phyloP scores from a whole-genome alignment of 192 early-diverging fungal genomes.

The Geranomyces michiganensis region DNA sequence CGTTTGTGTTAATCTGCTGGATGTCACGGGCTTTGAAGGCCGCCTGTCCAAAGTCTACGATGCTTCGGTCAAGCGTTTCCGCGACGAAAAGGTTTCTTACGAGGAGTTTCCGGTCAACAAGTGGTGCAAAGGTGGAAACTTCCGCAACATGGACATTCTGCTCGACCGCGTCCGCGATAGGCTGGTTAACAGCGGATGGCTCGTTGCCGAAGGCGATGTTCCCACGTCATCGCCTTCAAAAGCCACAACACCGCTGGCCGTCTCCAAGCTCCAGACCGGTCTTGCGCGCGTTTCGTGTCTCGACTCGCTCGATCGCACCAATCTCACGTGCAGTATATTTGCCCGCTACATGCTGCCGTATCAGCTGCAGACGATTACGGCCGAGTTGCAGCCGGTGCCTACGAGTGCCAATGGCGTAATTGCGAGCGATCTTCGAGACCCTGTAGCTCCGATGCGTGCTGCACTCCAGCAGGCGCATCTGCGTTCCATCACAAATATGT shows the following conservation, averaged over 20 bases:
- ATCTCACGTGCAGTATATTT: conserved; percentile 56
- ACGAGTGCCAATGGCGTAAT: conserved; percentile 34
- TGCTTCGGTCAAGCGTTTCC: conserved; percentile 40
- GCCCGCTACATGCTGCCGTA: conserved; percentile 51
- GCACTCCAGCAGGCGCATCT: conserved; percentile 25
- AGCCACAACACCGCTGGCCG: conserved; percentile 3
- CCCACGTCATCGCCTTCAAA: conserved; percentile 27
- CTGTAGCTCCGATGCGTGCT: conserved; percentile 35
- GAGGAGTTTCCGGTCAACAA: conserved; percentile 60
- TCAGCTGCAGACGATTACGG: conserved; percentile 47
- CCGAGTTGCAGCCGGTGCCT: conserved; percentile 29
- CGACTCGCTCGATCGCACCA: conserved; percentile 60
- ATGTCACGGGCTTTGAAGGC: conserved; percentile 53
- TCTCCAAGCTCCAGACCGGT: conserved; percentile 52
- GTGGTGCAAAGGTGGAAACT: conserved; percentile 58
- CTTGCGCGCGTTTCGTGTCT: conserved; percentile 53
- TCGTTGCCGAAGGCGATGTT: conserved; percentile 53
- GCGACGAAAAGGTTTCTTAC: conserved; percentile 48
- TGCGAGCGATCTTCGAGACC: conserved; percentile 40
- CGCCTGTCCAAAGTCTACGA: conserved; percentile 50
- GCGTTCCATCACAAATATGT: conserved; percentile 40
- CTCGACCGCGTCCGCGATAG: conserved; percentile 49
- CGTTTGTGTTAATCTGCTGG: conserved; percentile 58
- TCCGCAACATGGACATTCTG: conserved; percentile 55
- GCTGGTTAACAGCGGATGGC: conserved; percentile 49